Evolutionary conservation across 768 basidiomycete genomes (phyloP), one percentile per base, ranked within the genome.

Genomic region (Boletus coccyginus): DNA sequence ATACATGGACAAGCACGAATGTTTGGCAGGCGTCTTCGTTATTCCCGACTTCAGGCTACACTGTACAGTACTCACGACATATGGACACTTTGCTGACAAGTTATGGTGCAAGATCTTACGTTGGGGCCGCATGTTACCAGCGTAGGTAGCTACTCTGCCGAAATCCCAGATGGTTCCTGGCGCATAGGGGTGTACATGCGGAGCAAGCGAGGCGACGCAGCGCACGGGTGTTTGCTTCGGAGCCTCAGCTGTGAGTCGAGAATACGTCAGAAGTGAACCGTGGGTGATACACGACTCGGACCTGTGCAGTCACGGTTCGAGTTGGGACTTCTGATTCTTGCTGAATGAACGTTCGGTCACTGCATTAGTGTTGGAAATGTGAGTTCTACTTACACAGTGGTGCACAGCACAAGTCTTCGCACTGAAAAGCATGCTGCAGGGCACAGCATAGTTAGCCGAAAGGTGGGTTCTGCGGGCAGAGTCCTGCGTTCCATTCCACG

Each of bases 61-160:
- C 55, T 73, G 67, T 73, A 70, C 43, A 72, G 57, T 71, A 70
- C 48, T 53, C 60, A 67, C 41, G 47, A 50, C 50, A 53, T 56
- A 58, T 58, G 62, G 53, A 39, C 33, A 50, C 33, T 35, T 52
- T 49, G 12, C 27, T 39, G 52, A 50, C 21, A 27, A 27, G 4
- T 61, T 42, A 14, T 24, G 12, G 41, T n/a, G 50, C 50, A 42
- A 13, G 21, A 29, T 41, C n/a, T 27, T 14, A 17, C 33, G 1
- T 38, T 42, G 17, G 14, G 40, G 17, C 21, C 41, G 45, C 16
- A 11, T 21, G n/a, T n/a, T 16, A 38, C 38, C 46, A 21, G 29
- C 13, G 32, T 16, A 27, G 35, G 40, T 6, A n/a, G 31, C 40
- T 21, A 21, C 21, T 48, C 32, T 27, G 32, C 27, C 21, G 31